These are phyloP conservation scores for Fraxinus pennsylvanica DNA, from an alignment of 257 asterid species.

Conservation along the genomic window DNA sequence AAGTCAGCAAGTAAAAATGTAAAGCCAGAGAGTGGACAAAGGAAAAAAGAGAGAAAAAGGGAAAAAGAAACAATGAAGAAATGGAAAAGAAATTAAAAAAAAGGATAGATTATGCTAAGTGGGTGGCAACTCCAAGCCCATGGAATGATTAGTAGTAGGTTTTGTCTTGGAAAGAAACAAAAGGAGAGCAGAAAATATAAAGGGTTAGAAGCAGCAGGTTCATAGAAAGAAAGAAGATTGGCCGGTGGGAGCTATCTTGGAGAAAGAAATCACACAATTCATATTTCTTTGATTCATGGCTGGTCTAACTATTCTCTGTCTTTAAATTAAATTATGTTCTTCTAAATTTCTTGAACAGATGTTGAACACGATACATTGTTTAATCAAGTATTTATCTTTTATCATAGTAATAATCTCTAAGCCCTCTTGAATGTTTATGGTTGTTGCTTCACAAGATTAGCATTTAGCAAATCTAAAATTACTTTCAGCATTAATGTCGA, in stretches of 20 bases:
- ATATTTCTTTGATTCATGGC: slow-evolving; percentile 1
- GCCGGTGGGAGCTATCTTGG: neutral
- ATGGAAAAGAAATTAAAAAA: neutral
- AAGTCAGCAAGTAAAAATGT: neutral
- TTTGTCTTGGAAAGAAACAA: neutral
- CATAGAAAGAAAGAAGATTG: neutral
- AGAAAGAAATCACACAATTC: neutral
- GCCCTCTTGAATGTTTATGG: neutral
- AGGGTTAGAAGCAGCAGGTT: neutral
- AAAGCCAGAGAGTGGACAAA: neutral
- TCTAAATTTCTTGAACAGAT: neutral
- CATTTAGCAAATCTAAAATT: neutral
- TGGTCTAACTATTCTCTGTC: neutral
- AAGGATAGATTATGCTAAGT: neutral
- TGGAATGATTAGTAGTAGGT: neutral
- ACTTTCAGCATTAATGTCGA: neutral
- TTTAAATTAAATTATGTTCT: neutral
- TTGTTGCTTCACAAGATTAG: neutral
- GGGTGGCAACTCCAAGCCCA: neutral
- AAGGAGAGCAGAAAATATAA: neutral
- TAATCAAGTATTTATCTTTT: neutral
- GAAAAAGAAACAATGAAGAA: neutral
- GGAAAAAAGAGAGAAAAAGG: neutral
- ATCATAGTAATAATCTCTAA: neutral
- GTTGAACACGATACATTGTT: neutral